A percentile compares a stretch with the other conserved stretches of the same genome.
Evolutionary conservation across 1,284 basidiomycete species (phyloP).

Genomic region (Exobasidium rhododendri): DNA sequence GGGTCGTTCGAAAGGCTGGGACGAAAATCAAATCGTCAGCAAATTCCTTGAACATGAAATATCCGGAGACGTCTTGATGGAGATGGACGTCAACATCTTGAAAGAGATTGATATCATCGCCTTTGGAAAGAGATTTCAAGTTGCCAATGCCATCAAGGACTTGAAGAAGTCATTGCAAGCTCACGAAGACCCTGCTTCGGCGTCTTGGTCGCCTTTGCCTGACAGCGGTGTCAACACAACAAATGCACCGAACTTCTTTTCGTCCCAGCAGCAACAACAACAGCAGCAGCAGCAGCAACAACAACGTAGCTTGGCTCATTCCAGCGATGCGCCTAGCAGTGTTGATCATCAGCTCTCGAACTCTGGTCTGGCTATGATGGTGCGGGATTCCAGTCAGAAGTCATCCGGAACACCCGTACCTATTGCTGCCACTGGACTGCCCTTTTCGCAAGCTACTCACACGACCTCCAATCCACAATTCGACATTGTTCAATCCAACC

Average conservation of each 20-base stretch:
- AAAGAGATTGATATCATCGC: conserved; percentile 94
- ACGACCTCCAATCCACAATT: not conserved
- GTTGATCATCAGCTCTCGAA: not conserved
- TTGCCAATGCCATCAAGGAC: conserved; percentile 90
- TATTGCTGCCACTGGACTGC: not conserved
- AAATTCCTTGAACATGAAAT: conserved; percentile 91
- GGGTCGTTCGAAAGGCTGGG: conserved; percentile 80
- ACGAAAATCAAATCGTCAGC: conserved; percentile 68
- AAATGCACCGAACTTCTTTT: not conserved
- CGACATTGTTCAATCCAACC: not conserved
- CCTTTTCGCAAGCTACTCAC: not conserved
- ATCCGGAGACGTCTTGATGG: conserved; percentile 89
- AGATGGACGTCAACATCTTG: conserved; percentile 84
- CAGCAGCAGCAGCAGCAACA: conserved; percentile 3
- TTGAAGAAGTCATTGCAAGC: conserved; percentile 59
- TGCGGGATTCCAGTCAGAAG: no score
- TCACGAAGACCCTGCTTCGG: not conserved
- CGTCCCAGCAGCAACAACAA: no score
- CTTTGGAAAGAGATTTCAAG: conserved; percentile 89
- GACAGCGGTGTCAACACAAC: not conserved
- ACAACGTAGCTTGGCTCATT: conserved; percentile 1
- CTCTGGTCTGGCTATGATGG: not conserved
- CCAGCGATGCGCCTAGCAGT: not conserved
- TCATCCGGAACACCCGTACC: not conserved
- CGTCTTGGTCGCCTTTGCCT: conserved; percentile 6